Base-by-base conservation (phyloP, 768 basidiomycete genomes). In the Leccinum subtestaceum region DNA sequence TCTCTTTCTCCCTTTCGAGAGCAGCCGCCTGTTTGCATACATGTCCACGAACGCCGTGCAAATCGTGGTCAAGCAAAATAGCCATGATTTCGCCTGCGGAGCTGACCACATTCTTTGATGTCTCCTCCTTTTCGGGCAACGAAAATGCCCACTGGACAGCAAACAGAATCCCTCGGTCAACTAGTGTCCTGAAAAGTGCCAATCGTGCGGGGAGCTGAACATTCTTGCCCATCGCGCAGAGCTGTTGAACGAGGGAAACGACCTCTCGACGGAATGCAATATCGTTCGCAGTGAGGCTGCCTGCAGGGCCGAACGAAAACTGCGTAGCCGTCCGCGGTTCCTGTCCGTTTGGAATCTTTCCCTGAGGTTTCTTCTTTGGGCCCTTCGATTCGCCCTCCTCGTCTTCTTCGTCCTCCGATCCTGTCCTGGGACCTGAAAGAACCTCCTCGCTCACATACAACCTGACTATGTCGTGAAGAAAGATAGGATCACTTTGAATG, bases 171-270 rank as follows among this genome's bases (percentile, higher is more conserved):
- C 94, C 96, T 6, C 89, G 84, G 61, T 97, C 94, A 53, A 95
- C 85, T 23, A 98, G 82, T 8, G 86, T 81, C 51, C 93, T 87
- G 76, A 96, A 98, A 10, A 98, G 83, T 2, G 84, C 77, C 71
- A 95, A 80, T 38, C 97, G 89, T 15, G 89, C 83, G 15, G 90
- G 88, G 17, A 97, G 80, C 70, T 98, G 96, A 9, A 98, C 89
- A 69, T 94, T 95, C 81, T 98, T 99, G 59, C 92, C 95, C 91
- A 99, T 95, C 57, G 88, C 81, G 67, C 92, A 91, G 9, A 98
- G 83, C 64, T 98, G 94, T 66, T 97, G 94, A 49, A 99, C 80
- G 62, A 99, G 87, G 47, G 89, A 75, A 50, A 98, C 83, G 27
- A 95, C 89, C 65, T 95, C 90, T 34, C 84, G 83, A 61, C 87